Evolutionary conservation across 495 filamentous ascomycete species (phyloP), one percentile per base, ranked within the genome.

Genomic region (Penicillium atrosanguineum): DNA sequence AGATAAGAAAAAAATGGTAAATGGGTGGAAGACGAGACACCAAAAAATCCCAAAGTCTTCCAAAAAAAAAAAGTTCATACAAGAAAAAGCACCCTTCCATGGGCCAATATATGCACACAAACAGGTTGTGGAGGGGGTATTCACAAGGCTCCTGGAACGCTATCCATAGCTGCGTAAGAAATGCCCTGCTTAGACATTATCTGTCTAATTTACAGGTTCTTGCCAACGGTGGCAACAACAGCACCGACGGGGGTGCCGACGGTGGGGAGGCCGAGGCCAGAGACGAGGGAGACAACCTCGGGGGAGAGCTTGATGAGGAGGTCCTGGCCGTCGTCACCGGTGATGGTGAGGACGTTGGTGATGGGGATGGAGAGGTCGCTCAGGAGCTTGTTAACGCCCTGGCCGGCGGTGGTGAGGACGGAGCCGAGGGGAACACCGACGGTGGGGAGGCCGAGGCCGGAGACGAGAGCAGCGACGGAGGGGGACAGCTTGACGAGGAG

Each of bases 261-360:
- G 37, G 50, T 40, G 52, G 69, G 65, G 31, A 76, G 71, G 47
- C 71, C 69, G 15, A 75, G 70, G 41, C 73, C 67, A 44, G 63
- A 19, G 41, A 76, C 58, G 31, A 75, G 69, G 25, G 52, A 52
- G 37, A 65, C 55, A 39, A 74, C 69, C 39, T 50, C 36, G 39
- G 67, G 62, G 49, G 65, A 61, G 44, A 76, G 68, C 56, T 69
- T 46, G 55, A 76, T 57, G 31, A 76, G 69, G 47, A 76, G 71
- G 36, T 57, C 34, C 36, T 60, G 55, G 52, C 62, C 64, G 38
- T 71, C 67, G 40, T 69, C 40, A 44, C 61, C 63, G 23, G 66
- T 63, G 36, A 74, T 62, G 37, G 59, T 68, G 23, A 76, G 64
- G 54, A 73, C 65, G 12, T 63, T 31, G 51, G 69, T 50, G 29